phyloP scores from a whole-genome alignment of 495 filamentous ascomycete genomes.

The Podospora anserina region DNA sequence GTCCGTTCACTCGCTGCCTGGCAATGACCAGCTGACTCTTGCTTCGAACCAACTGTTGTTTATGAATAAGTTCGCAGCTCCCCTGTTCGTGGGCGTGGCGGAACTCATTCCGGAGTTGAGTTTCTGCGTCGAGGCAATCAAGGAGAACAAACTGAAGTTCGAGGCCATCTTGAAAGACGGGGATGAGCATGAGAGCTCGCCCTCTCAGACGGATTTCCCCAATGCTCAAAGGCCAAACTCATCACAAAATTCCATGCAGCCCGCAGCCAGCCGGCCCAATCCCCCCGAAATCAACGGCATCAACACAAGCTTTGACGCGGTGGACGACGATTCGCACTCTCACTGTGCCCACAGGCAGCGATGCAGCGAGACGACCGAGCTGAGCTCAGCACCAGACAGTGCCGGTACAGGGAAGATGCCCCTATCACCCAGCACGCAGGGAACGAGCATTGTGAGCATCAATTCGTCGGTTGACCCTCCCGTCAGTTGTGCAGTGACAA shows the following conservation, averaged over 20 bases:
- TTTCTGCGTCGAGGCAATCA: slow-evolving; percentile 78
- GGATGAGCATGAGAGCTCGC: neutral
- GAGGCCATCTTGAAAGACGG: neutral
- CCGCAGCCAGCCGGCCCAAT: slow-evolving; percentile 12
- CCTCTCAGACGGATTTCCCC: neutral
- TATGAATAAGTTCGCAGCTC: slow-evolving; percentile 91
- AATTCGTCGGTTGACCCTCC: slow-evolving; percentile 44
- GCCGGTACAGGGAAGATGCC: slow-evolving; percentile 56
- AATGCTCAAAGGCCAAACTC: neutral
- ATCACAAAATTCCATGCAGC: slow-evolving; percentile 31
- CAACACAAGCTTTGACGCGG: slow-evolving; percentile 31
- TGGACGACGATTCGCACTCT: slow-evolving; percentile 23
- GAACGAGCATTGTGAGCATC: slow-evolving; percentile 54
- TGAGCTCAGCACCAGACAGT: slow-evolving; percentile 49
- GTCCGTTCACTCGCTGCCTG: slow-evolving; percentile 79
- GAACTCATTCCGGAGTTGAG: slow-evolving; percentile 79
- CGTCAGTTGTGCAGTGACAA: neutral
- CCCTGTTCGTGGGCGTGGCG: slow-evolving; percentile 80
- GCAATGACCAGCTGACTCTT: slow-evolving; percentile 78
- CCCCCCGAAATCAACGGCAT: slow-evolving; percentile 42
- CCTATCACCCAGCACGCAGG: slow-evolving; percentile 56
- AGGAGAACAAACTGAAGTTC: slow-evolving; percentile 55
- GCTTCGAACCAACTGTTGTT: slow-evolving; percentile 86
- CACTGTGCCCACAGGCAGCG: slow-evolving; percentile 42
- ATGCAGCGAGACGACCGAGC: slow-evolving; percentile 52